Evolutionary conservation across 176 grass and related monocot species (phyloP).

Genomic region (Otatea glauca): DNA sequence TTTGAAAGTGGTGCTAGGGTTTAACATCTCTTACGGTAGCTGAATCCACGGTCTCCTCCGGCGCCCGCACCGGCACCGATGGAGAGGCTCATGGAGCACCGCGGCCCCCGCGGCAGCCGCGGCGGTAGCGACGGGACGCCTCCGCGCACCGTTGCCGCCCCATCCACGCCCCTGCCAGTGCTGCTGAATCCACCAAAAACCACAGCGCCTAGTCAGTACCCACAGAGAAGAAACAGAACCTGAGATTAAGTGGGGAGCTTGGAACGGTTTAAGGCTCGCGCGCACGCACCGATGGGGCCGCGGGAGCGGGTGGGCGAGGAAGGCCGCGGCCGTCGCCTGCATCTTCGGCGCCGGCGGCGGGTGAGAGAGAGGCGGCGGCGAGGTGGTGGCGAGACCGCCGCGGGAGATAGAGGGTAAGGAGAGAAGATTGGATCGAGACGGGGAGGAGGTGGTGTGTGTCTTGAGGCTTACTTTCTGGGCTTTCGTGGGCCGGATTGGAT

Average conservation of each 20-base stretch:
- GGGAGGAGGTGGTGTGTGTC: no score
- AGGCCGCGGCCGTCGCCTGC: slow-evolving; percentile 57
- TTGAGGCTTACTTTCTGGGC: no score
- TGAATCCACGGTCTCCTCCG: slow-evolving; percentile 53
- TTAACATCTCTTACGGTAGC: slow-evolving; percentile 52
- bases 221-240: not conserved
- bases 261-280: not conserved
- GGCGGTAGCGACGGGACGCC: slow-evolving; percentile 44
- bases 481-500: no score
- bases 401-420: slow-evolving; percentile 5
- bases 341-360: slow-evolving; percentile 45
- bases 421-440: slow-evolving; percentile 33
- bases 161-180: slow-evolving; percentile 34
- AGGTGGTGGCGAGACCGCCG: not conserved
- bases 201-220: not conserved
- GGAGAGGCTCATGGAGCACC: slow-evolving; percentile 78
- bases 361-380: not conserved
- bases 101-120: slow-evolving; percentile 38
- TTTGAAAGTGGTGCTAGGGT: not conserved
- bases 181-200: slow-evolving; percentile 14
- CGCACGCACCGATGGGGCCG: slow-evolving; percentile 22
- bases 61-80: slow-evolving; percentile 52
- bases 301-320: slow-evolving; percentile 47
- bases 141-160: slow-evolving; percentile 11
- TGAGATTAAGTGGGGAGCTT: not conserved